Conservation (phyloP, 495 filamentous ascomycete genomes). For the Darksidea phi region DNA sequence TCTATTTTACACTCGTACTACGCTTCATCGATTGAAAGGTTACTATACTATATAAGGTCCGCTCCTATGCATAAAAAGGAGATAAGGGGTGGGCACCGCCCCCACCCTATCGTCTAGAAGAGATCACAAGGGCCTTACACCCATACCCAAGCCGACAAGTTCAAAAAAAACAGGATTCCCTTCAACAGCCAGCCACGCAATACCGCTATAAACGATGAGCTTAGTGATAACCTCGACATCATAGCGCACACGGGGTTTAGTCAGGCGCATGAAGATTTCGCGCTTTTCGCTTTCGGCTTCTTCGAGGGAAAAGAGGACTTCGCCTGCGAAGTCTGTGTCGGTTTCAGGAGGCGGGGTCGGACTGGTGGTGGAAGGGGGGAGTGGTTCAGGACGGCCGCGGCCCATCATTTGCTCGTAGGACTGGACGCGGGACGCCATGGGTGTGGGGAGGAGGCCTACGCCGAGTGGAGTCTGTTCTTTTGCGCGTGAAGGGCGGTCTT, state of each 20-base stretch:
- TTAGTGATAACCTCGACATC: conserved; percentile 98
- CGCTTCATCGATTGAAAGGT: too few species aligned
- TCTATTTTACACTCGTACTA: too few species aligned
- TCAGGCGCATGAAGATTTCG: conserved; percentile 80
- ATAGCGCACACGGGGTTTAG: conserved; percentile 86
- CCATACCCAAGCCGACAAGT: conserved; percentile 58
- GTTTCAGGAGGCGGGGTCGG: conserved; percentile 44
- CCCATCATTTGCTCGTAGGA: conserved; percentile 73
- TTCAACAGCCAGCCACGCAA: conserved; percentile 67
- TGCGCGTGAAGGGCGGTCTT: not conserved
- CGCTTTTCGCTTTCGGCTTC: conserved; percentile 61
- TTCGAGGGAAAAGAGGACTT: conserved; percentile 49
- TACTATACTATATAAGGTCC: too few species aligned
- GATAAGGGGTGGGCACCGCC: too few species aligned
- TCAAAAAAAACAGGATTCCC: conserved; percentile 65
- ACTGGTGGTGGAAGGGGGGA: conserved; percentile 33
- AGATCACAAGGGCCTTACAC: not conserved
- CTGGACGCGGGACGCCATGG: conserved; percentile 49
- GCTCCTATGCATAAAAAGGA: too few species aligned
- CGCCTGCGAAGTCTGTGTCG: conserved; percentile 36
- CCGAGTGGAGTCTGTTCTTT: conserved; percentile 14
- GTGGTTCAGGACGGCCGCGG: conserved; percentile 23
- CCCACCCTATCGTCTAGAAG: too few species aligned
- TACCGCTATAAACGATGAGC: conserved; percentile 91
- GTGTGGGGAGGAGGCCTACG: conserved; percentile 36